Base-by-base conservation (phyloP, 2,329 filamentous ascomycete species). In the Cercospora zeina region DNA sequence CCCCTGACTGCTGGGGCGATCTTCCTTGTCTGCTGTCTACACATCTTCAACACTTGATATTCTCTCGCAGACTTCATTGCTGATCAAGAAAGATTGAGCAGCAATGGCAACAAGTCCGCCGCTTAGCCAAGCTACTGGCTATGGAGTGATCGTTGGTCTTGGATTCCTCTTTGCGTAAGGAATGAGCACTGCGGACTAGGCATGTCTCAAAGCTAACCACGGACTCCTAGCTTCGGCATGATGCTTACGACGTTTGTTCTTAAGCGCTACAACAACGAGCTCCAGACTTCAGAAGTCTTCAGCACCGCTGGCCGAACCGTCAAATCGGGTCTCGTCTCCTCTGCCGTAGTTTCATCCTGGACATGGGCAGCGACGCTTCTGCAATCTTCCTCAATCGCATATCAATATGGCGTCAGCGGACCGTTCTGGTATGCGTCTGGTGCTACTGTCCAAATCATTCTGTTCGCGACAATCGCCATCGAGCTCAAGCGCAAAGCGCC, bases 201-300 rank as follows among this genome's bases (percentile, higher is more conserved):
- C 31, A n/a, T 24, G n/a, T 11, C n/a, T 19, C 27, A 27, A 37
- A 13, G 27, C 54, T 59, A n/a, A 59, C 27, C 31, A 59, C 33
- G 11, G 10, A 9, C n/a, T 33, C 21, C 13, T 57, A 77, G 75
- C 39, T 78, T 92, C 62, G 85, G 87, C 64, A 90, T 90, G 88
- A 89, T 89, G 70, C 77, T 85, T 58, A 87, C 87, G n/a, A 90
- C 87, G 1, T 88, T 87, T 75, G 82, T 89, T 30, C 77, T 90
- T 62, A 88, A 87, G 71, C 80, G 86, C 72, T 89, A 88, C 73
- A 87, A 88, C 71, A 82, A 87, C 80, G 91, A 95, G 75, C 80
- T 93, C 2, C 91, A 96, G 75, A 96, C 93, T 0, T 93, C 89
- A 0, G 92, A 96, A 78, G 95, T 92, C 85, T 96, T 96, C 81